Percentiles rank a stretch among this genome's conserved stretches.
Evolutionary conservation across 768 basidiomycete species (phyloP).

Genomic region (Lentinula guzmanii): DNA sequence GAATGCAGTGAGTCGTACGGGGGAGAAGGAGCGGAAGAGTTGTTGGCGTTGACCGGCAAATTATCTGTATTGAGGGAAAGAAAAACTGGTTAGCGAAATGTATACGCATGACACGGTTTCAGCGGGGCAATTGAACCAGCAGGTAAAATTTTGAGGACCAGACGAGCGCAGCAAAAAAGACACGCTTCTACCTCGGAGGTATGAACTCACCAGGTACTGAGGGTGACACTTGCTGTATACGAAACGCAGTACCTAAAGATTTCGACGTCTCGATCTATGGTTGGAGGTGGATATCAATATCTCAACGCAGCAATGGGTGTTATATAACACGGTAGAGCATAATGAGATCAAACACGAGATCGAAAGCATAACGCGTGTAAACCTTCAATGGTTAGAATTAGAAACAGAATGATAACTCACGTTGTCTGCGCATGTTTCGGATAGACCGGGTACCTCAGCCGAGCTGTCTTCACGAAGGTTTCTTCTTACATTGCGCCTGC

Average conservation of each 20-base stretch:
- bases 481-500: background rate
- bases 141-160: background rate
- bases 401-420: background rate
- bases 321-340: background rate
- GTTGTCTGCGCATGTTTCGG: slow-evolving; percentile 1
- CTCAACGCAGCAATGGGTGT: background rate
- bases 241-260: background rate
- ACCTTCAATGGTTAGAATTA: background rate
- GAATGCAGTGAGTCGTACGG: background rate
- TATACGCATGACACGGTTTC: background rate
- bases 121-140: background rate
- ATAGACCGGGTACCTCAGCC: background rate
- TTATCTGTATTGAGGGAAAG: background rate
- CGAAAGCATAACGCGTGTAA: slow-evolving; percentile 1
- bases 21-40: background rate
- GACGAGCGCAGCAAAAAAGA: background rate
- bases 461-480: background rate
- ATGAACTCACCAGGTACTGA: background rate
- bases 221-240: background rate
- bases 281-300: background rate
- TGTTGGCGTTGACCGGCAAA: background rate
- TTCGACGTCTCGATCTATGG: background rate
- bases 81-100: background rate
- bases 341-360: slow-evolving; percentile 2
- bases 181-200: background rate